Evolutionary conservation across 805 yeast genomes (phyloP), one percentile per base, ranked within the genome.

Genomic region (Wickerhamiella shivajii): DNA sequence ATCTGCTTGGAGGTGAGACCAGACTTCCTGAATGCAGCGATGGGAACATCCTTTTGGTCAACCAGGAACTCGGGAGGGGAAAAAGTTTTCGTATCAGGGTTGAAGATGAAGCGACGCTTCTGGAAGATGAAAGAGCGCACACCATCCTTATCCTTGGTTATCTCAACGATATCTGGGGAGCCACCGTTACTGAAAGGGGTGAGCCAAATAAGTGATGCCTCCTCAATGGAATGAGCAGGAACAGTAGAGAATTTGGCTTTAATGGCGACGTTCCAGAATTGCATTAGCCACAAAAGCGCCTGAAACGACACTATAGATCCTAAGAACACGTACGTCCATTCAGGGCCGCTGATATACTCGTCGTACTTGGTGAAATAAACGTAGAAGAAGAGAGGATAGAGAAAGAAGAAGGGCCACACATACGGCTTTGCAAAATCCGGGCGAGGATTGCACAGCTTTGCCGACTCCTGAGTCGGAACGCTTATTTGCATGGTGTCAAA

Each of bases 311-410:
- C 54, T 33, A 85, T 63, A 5, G 84, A 55, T 39, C 92, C 77
- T 16, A 83, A 61, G 49, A 71, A 85, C 23, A 87, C 90, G 54
- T 80, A 81, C 0, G 97, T 90, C 97, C 98, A 90, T 59, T 87
- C 98, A 29, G 77, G 67, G 17, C 95, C 95, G 28, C 68, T 77
- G 49, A 87, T 77, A 52, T 80, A 80, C 38, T 58, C 62, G 38
- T 87, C 97, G 55, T 87, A 87, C 37, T 74, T 70, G 39, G 60
- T 58, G 39, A 55, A 47, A 53, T 79, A 87, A 24, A 80, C 53
- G 47, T 77, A 71, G 34, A 61, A 59, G 53, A 79, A 80, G 13
- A 67, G 50, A 5, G 94, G 93, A 52, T 87, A 87, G 28, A 81
- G 56, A 29, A 77, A 64, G 38, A 77, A 55, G 54, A 84, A 85